Conservation (phyloP, 2,329 filamentous ascomycete species). For the Knoxdaviesia capensis region DNA sequence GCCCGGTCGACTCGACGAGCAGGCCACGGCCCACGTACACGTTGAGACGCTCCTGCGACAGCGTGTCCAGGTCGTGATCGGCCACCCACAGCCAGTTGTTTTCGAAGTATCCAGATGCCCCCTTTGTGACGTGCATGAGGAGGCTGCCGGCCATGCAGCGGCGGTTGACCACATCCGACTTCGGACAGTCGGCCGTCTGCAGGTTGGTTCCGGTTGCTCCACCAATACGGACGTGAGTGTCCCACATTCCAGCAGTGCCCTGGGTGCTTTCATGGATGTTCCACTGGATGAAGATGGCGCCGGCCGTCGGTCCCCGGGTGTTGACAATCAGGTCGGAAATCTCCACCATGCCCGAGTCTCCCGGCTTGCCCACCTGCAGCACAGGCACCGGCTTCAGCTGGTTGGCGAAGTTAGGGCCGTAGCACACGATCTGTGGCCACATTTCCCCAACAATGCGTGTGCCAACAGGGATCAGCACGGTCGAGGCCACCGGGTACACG, state of each 20-base stretch:
- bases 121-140: slow-evolving; percentile 22
- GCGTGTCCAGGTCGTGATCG: slow-evolving; percentile 33
- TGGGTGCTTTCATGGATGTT: slow-evolving; percentile 51
- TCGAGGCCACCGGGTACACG: slow-evolving; percentile 23
- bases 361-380: slow-evolving; percentile 60
- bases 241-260: slow-evolving; percentile 63
- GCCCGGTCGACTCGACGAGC: slow-evolving; percentile 12
- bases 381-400: slow-evolving; percentile 44
- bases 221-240: slow-evolving; percentile 82
- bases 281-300: slow-evolving; percentile 81
- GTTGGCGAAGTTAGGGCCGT: slow-evolving; percentile 26
- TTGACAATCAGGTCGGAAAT: slow-evolving; percentile 75
- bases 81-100: slow-evolving; percentile 47
- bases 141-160: slow-evolving; percentile 40
- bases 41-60: slow-evolving; percentile 9
- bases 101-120: slow-evolving; percentile 25
- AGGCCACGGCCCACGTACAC: slow-evolving; percentile 17
- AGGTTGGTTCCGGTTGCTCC: slow-evolving; percentile 44
- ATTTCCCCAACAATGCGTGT: slow-evolving; percentile 25
- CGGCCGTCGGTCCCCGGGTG: slow-evolving; percentile 63
- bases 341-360: slow-evolving; percentile 62
- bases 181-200: slow-evolving; percentile 7
- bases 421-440: slow-evolving; percentile 26
- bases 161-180: slow-evolving; percentile 12
- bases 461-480: slow-evolving; percentile 22